These are phyloP conservation scores for Podospora didyma DNA, from an alignment of 495 filamentous ascomycete species.

Conservation along the genomic window DNA sequence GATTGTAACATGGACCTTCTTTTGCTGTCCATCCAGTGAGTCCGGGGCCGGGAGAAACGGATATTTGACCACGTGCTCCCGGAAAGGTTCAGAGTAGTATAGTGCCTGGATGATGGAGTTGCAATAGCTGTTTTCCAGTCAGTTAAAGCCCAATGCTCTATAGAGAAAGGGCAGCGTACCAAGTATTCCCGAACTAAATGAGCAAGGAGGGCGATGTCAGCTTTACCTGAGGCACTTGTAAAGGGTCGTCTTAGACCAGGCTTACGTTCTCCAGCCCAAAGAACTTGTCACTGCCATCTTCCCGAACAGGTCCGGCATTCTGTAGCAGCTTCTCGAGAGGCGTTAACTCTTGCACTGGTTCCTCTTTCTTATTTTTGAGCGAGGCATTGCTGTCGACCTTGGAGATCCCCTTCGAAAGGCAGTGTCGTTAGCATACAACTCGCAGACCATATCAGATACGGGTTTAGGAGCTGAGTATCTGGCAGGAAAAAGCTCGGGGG, in stretches of 20 bases:
- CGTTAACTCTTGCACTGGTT: slow-evolving; percentile 61
- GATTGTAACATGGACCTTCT: slow-evolving; percentile 47
- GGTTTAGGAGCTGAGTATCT: too few relatives aligned
- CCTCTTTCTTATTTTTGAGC: slow-evolving; percentile 63
- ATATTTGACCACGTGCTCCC: slow-evolving; percentile 91
- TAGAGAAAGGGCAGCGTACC: slow-evolving; percentile 51
- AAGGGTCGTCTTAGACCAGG: background rate
- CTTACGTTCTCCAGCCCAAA: slow-evolving; percentile 97
- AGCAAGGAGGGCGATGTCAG: slow-evolving; percentile 15
- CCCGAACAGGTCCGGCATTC: slow-evolving; percentile 71
- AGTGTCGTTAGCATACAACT: background rate
- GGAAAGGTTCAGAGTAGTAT: slow-evolving; percentile 91
- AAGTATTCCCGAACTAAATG: slow-evolving; percentile 89
- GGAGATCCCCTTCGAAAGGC: slow-evolving; percentile 25
- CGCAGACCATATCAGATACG: too few relatives aligned
- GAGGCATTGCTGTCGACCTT: slow-evolving; percentile 37
- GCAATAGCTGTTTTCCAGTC: slow-evolving; percentile 65
- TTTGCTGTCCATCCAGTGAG: slow-evolving; percentile 39
- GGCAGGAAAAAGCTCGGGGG: too few relatives aligned
- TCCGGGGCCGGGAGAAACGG: slow-evolving; percentile 54
- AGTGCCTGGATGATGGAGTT: slow-evolving; percentile 97
- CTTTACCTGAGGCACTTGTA: background rate
- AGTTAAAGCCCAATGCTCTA: slow-evolving; percentile 11
- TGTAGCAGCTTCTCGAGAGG: slow-evolving; percentile 79
- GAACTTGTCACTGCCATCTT: slow-evolving; percentile 95